phyloP scores from a whole-genome alignment of 371 early-diverging fungal genomes.

The Mucor saturninus region DNA sequence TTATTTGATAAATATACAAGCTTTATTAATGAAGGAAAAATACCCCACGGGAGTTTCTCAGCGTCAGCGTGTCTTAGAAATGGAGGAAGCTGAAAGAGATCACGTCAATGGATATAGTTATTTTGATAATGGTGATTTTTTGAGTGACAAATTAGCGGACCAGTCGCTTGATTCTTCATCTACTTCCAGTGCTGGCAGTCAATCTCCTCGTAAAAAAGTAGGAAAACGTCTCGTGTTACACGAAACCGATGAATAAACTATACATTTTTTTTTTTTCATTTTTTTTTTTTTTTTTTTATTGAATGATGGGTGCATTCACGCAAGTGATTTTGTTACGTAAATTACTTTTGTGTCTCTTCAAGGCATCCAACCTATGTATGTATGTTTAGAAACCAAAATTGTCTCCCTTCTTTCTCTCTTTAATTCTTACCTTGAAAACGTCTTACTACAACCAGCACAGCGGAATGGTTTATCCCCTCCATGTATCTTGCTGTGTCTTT shows the following conservation, averaged over 20 bases:
- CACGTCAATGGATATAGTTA: constrained; percentile 50
- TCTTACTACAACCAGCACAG: constrained; percentile 83
- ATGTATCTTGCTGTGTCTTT: constrained; percentile 86
- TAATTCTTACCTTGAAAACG: constrained; percentile 59
- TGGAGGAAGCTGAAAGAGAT: constrained; percentile 42
- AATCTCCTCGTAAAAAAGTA: constrained; percentile 32
- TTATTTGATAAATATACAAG: constrained; percentile 47
- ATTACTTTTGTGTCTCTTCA: constrained; percentile 57
- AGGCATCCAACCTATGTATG: constrained; percentile 50
- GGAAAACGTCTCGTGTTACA: constrained; percentile 48
- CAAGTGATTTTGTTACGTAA: constrained; percentile 41
- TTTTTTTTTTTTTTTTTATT: constrained; percentile 8
- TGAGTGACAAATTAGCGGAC: background rate
- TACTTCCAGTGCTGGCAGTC: constrained; percentile 1
- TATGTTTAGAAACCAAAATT: background rate
- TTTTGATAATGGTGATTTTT: constrained; percentile 51
- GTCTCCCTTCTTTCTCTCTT: background rate
- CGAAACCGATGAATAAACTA: constrained; percentile 29
- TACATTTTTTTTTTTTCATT: background rate
- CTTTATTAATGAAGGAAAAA: constrained; percentile 47
- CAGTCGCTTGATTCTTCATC: background rate
- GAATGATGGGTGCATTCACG: constrained; percentile 12
- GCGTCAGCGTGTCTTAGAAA: constrained; percentile 42
- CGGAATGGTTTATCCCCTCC: constrained; percentile 82
- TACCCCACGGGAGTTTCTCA: constrained; percentile 48